These are phyloP conservation scores for Opeltia flavorubescens DNA, from an alignment of 495 filamentous ascomycete genomes.

Conservation along the genomic window DNA sequence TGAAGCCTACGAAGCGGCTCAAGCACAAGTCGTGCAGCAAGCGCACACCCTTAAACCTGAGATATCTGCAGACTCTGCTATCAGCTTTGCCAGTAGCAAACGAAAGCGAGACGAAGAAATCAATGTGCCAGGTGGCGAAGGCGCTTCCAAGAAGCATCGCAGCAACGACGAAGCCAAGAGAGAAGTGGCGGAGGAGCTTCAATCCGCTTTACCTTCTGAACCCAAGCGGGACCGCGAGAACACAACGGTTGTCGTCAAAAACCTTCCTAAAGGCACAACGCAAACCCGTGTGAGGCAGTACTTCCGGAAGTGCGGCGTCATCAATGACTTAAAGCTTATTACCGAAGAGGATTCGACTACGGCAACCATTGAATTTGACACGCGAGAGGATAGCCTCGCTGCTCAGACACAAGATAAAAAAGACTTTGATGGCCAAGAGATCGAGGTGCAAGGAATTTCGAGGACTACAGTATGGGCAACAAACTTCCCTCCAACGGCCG, in stretches of 20 bases:
- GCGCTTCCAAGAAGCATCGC: constrained; percentile 43
- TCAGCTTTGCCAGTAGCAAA: constrained; percentile 28
- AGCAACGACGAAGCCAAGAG: constrained; percentile 27
- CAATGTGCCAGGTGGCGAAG: constrained; percentile 22
- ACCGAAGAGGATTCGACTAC: constrained; percentile 41
- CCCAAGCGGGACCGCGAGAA: constrained; percentile 78
- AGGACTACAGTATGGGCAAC: constrained; percentile 75
- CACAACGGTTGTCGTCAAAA: constrained; percentile 64
- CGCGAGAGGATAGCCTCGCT: constrained; percentile 60
- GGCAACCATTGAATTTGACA: constrained; percentile 74
- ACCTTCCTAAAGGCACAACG: constrained; percentile 53
- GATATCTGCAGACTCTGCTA: constrained; percentile 15
- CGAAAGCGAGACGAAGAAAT: constrained; percentile 53
- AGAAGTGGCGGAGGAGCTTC: constrained; percentile 19
- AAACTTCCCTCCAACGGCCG: constrained; percentile 77
- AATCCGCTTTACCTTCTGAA: constrained; percentile 23
- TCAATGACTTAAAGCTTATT: constrained; percentile 58
- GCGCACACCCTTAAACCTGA: constrained; percentile 20
- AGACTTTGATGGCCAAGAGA: constrained; percentile 49
- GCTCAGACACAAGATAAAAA: constrained; percentile 74
- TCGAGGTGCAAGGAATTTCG: constrained; percentile 58
- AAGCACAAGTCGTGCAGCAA: constrained; percentile 25
- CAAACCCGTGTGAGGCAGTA: constrained; percentile 69
- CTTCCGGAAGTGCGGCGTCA: constrained; percentile 75
- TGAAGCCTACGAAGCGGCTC: constrained; percentile 35